These are phyloP conservation scores for Hyaloscypha hepaticicola DNA, from an alignment of 495 filamentous ascomycete genomes.

Conservation along the genomic window DNA sequence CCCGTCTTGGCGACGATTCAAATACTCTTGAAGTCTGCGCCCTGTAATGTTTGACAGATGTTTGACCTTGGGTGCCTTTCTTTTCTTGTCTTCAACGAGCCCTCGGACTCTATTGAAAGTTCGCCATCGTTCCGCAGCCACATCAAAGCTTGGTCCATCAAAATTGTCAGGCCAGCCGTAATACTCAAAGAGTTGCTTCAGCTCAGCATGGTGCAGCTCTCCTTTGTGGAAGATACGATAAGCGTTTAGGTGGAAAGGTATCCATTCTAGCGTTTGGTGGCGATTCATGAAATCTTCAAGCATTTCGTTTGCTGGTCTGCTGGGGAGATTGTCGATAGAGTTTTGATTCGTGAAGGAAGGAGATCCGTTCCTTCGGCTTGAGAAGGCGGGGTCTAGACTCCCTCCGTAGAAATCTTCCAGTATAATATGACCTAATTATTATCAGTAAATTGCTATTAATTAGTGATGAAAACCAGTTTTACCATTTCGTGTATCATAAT, in stretches of 20 bases:
- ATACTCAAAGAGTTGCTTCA: slow-evolving; percentile 7
- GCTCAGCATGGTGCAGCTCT: neutral
- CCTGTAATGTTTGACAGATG: neutral
- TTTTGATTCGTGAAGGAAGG: slow-evolving; percentile 7
- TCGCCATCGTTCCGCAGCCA: slow-evolving; percentile 2
- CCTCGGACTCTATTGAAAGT: neutral
- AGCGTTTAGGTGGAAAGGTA: neutral
- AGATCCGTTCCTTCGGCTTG: neutral
- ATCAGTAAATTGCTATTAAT: neutral
- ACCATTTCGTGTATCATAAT: slow-evolving; percentile 13
- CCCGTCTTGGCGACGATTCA: neutral
- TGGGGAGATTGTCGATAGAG: neutral
- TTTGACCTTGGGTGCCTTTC: neutral
- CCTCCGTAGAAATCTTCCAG: neutral
- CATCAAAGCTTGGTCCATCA: slow-evolving; percentile 7
- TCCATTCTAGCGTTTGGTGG: slow-evolving; percentile 15
- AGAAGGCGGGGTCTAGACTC: neutral
- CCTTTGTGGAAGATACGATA: slow-evolving; percentile 4
- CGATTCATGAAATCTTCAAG: slow-evolving; percentile 8
- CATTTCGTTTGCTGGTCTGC: neutral
- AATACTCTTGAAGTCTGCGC: neutral
- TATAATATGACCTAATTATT: neutral
- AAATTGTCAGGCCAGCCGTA: slow-evolving; percentile 15
- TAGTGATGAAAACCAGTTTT: neutral
- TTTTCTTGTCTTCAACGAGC: neutral